phyloP scores from a whole-genome alignment of 2,329 filamentous ascomycete genomes.

The Purpureocillium takamizusanense region DNA sequence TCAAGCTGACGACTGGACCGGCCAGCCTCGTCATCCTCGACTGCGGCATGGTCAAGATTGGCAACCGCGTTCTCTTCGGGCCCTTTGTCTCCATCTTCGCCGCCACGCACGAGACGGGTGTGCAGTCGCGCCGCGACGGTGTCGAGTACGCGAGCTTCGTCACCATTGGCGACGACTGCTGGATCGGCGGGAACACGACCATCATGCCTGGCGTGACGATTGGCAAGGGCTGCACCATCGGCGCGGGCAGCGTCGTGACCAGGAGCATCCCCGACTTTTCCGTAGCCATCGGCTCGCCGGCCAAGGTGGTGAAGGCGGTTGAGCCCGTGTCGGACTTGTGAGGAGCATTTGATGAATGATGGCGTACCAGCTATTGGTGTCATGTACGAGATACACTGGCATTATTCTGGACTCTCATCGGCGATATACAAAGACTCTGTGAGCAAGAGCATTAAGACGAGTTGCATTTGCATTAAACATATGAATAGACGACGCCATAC shows the following conservation, averaged over 20 bases:
- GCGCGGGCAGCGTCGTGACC: slow-evolving; percentile 40
- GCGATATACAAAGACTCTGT: no score
- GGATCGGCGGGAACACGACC: slow-evolving; percentile 40
- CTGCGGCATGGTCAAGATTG: slow-evolving; percentile 61
- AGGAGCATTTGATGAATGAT: neutral
- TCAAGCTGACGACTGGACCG: neutral
- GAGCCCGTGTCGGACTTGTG: slow-evolving; percentile 23
- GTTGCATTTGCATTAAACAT: no score
- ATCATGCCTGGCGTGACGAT: slow-evolving; percentile 45
- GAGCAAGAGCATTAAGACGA: no score
- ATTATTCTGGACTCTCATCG: no score
- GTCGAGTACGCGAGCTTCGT: slow-evolving; percentile 38
- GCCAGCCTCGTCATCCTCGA: slow-evolving; percentile 57
- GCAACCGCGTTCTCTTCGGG: slow-evolving; percentile 61
- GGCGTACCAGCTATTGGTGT: no score
- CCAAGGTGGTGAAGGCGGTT: slow-evolving; percentile 38
- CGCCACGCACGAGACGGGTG: slow-evolving; percentile 62
- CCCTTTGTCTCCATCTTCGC: slow-evolving; percentile 64
- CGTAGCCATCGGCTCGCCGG: slow-evolving; percentile 39
- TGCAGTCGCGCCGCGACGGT: slow-evolving; percentile 34
- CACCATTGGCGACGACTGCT: slow-evolving; percentile 43
- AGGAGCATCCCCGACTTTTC: slow-evolving; percentile 37
- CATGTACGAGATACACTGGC: no score
- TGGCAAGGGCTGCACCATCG: slow-evolving; percentile 41
- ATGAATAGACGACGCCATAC: no score